Evolutionary conservation across 108 stramenopile species (phyloP), one percentile per base, ranked within the genome.

Genomic region (Bacterosira constricta): DNA sequence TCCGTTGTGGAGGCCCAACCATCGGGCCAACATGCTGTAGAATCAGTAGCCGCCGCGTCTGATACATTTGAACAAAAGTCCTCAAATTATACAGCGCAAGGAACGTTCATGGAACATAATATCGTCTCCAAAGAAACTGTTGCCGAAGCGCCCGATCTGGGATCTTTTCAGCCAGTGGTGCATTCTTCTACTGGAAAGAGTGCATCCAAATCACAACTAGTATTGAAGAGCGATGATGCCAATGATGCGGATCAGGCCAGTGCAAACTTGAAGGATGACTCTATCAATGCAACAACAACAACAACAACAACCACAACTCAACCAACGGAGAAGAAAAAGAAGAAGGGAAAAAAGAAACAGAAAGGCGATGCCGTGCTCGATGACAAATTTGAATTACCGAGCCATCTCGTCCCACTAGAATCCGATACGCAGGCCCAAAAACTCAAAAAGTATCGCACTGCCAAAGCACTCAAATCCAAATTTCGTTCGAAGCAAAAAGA

Each of bases 391-490:
- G 87, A 85, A 41, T 60, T 94, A 32, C 93, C 93, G 9, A 46
- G 68, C 12, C 90, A 90, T 67, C 66, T 94, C 21, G 64, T 85
- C 18, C 83, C 88, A 20, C 75, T 79, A n/a, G 90, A 87, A 26
- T 79, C 73, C 6, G 88, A 91, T 73, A 91, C 87, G 0, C 82
- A 87, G 25, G 83, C 86, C 11, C 86, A 93, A 72, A 73, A 64
- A 35, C 83, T 87, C 39, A 77, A 82, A 41, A 94, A 94, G 52
- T 58, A 61, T 50, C 84, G 90, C 20, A 77, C 90, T 0, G 69
- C 88, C 42, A 94, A 94, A 42, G 74, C 86, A 6, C 82, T 94
- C 42, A 94, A 94, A 67, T 83, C 71, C 37, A 90, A 91, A 79
- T 79, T 77, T 37, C 79, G 89, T 30, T 73, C 71, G 17, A 67